Base-by-base conservation (phyloP, 345 rosid species). In the Citrus hindsii region DNA sequence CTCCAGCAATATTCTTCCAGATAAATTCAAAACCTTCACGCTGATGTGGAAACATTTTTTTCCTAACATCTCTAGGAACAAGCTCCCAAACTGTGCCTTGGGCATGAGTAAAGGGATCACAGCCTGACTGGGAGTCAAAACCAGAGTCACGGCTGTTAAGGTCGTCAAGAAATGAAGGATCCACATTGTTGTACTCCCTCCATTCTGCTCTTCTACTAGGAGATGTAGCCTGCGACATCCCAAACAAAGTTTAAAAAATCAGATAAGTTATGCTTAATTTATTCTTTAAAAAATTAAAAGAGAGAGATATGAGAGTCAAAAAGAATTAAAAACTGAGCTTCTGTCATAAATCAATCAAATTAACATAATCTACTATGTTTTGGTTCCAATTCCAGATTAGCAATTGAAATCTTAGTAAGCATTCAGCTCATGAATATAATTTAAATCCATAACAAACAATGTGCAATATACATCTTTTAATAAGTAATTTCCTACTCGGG, bases 1-100 rank as follows among this genome's bases (percentile, higher is more conserved):
- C 88, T 27, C 98, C 97, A 0, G 90, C 97, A 42, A 95, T 63
- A 51, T 89, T 93, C 24, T 77, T 88, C 98, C 98, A 93, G 7
- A 93, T 78, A 79, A 95, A 95, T 74, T 92, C 92, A 65, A 95
- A 92, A 18, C 94, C 98, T 56, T 93, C 93, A 32, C 77, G 86
- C 79, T 93, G 99, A 81, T 95, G 98, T 3, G 78, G 87, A 59
- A 83, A 90, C 90, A 95, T 51, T 62, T 76, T 84, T 70, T 77
- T 83, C 25, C 73, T 79, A 2, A 82, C 69, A n/a, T 88, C 89
- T 63, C 89, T 90, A 66, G 97, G 97, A 55, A 94, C 84, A 76
- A 87, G 77, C 74, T 87, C 87, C 97, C 93, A 93, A 46, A 93
- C 95, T 1, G 93, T 90, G 58, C 91, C 94, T 63, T 69, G 75